Conservation (phyloP, 1,139 yeast species). For the Pneumocystis murina region DNA sequence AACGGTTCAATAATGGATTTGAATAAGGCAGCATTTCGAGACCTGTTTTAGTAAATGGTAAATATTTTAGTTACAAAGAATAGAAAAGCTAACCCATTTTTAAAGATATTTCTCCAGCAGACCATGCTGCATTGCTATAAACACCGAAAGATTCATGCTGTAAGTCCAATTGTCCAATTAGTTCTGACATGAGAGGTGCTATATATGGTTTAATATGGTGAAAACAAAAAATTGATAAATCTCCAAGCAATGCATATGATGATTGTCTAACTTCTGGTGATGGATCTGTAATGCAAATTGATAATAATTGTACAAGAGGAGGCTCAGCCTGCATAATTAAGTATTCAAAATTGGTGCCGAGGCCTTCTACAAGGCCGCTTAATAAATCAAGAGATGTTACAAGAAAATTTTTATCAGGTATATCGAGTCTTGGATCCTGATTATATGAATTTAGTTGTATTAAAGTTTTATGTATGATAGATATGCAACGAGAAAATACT, state of each 20-base stretch:
- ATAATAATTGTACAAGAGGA: conserved; percentile 47
- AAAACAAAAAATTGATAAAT: conserved; percentile 53
- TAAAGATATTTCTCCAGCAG: conserved; percentile 72
- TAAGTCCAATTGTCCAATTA: conserved; percentile 48
- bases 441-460: conserved; percentile 51
- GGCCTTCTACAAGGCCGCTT: conserved; percentile 86
- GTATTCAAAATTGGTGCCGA: conserved; percentile 47
- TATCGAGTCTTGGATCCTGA: conserved; percentile 50
- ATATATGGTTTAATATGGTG: conserved; percentile 45
- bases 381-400: conserved; percentile 79
- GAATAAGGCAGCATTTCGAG: conserved; percentile 44
- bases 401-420: conserved; percentile 81
- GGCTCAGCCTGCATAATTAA: conserved; percentile 30
- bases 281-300: conserved; percentile 62
- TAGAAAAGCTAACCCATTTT: conserved; percentile 29
- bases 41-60: neutral
- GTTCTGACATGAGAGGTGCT: conserved; percentile 42
- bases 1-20: conserved; percentile 41
- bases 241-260: conserved; percentile 82
- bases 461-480: conserved; percentile 53
- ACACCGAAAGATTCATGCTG: conserved; percentile 43
- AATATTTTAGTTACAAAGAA: neutral
- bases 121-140: conserved; percentile 85
- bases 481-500: conserved; percentile 66
- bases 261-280: conserved; percentile 81